Conservation (phyloP, 2,329 filamentous ascomycete species). For the Xylaria sp. region DNA sequence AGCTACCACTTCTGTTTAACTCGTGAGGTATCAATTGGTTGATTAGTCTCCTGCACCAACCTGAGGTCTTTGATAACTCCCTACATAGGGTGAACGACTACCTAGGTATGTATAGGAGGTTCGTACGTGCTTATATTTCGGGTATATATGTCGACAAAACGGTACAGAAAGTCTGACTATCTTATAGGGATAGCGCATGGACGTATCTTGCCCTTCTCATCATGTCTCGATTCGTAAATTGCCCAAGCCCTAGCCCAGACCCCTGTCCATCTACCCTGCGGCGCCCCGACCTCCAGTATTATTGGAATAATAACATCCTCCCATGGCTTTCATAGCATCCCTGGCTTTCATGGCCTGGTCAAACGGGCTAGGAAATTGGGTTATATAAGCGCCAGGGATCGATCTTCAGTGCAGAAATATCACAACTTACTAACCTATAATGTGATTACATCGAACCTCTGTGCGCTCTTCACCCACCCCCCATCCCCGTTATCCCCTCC, state of each 20-base stretch:
- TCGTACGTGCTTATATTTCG: not conserved
- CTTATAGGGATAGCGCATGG: not conserved
- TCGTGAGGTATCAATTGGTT: not conserved
- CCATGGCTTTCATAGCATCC: not conserved
- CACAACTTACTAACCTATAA: slow-evolving; percentile 8
- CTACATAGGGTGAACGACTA: not conserved
- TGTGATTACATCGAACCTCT: not conserved
- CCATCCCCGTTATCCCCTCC: not conserved
- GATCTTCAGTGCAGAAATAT: slow-evolving; percentile 1
- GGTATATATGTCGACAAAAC: not conserved
- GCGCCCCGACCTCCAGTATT: not conserved
- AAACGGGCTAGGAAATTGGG: not conserved
- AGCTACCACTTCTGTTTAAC: not conserved
- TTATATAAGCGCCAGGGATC: not conserved
- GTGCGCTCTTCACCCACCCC: not conserved
- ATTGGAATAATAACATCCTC: not conserved
- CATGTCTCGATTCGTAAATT: not conserved
- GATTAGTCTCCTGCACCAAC: not conserved
- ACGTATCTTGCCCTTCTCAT: slow-evolving; percentile 5
- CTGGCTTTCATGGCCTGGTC: not conserved
- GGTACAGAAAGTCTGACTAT: not conserved
- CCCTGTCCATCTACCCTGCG: not conserved
- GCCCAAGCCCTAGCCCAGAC: not conserved
- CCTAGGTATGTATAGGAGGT: not conserved
- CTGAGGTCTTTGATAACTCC: not conserved